A percentile compares a stretch with the other conserved stretches of the same genome.
phyloP scores from a whole-genome alignment of 169 alveolate species.

The Cryptosporidium ubiquitum region DNA sequence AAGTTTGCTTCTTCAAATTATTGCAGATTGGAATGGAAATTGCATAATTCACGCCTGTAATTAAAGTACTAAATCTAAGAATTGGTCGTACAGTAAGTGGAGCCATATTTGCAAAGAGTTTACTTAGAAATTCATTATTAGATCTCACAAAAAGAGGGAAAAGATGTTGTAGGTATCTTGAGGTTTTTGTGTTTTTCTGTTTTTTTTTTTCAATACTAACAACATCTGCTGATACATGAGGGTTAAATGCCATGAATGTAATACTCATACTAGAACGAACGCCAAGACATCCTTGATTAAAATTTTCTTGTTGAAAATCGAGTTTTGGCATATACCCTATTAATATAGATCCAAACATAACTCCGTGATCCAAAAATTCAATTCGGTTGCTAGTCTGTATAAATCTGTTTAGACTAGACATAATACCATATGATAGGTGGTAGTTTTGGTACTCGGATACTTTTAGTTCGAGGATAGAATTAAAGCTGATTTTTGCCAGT shows the following conservation, averaged over 20 bases:
- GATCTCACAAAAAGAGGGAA: conserved; percentile 65
- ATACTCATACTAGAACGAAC: conserved; percentile 14
- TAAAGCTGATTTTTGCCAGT: conserved; percentile 14
- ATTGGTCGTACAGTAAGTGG: conserved; percentile 63
- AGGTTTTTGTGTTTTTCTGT: conserved; percentile 54
- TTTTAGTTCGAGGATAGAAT: neutral
- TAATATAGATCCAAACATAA: conserved; percentile 55
- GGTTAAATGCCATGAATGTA: conserved; percentile 48
- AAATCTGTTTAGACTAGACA: conserved; percentile 56
- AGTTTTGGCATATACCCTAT: conserved; percentile 27
- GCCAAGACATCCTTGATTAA: neutral
- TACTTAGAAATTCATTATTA: conserved; percentile 28
- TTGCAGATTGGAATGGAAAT: conserved; percentile 36
- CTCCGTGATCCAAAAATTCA: conserved; percentile 62
- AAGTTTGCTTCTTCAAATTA: neutral
- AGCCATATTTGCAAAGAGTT: conserved; percentile 41
- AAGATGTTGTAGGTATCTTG: conserved; percentile 46
- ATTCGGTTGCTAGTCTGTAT: conserved; percentile 6
- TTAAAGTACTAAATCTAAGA: conserved; percentile 22
- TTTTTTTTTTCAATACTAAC: conserved; percentile 53
- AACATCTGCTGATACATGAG: conserved; percentile 64
- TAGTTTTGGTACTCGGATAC: conserved; percentile 3
- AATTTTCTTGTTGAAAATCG: neutral
- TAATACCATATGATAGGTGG: conserved; percentile 48
- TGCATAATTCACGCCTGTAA: conserved; percentile 44